phyloP scores from a whole-genome alignment of 176 grass and related monocot species.

The Musa itinerans region DNA sequence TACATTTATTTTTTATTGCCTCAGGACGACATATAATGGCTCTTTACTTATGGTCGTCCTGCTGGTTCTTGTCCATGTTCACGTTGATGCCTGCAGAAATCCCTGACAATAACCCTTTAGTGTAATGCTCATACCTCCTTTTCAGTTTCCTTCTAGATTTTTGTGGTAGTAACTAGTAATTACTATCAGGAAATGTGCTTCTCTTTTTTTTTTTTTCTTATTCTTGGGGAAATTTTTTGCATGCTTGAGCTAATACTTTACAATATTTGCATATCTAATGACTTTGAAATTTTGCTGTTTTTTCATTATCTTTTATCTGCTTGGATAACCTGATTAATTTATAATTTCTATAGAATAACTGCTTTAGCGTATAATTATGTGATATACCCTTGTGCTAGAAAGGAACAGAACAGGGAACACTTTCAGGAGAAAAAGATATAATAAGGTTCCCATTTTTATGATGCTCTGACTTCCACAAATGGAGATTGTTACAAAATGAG shows the following conservation, averaged over 20 bases:
- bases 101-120: slow-evolving; percentile 88
- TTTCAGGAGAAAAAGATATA: not conserved
- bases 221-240: no score
- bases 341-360: not conserved
- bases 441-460: not conserved
- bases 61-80: slow-evolving; percentile 91
- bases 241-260: no score
- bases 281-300: no score
- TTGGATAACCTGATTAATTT: not conserved
- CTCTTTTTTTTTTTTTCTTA: not conserved
- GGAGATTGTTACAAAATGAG: not conserved
- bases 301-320: not conserved
- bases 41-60: slow-evolving; percentile 51
- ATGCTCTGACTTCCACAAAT: not conserved
- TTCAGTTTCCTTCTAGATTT: slow-evolving; percentile 4
- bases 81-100: slow-evolving; percentile 99
- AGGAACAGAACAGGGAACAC: not conserved
- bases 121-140: slow-evolving; percentile 48
- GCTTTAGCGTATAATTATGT: not conserved
- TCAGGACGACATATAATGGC: slow-evolving; percentile 45
- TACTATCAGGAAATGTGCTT: not conserved
- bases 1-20: slow-evolving; percentile 33
- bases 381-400: not conserved
- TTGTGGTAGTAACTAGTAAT: not conserved
- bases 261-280: no score